Conservation (phyloP, 306 rosid genomes). For the Betula pendula region DNA sequence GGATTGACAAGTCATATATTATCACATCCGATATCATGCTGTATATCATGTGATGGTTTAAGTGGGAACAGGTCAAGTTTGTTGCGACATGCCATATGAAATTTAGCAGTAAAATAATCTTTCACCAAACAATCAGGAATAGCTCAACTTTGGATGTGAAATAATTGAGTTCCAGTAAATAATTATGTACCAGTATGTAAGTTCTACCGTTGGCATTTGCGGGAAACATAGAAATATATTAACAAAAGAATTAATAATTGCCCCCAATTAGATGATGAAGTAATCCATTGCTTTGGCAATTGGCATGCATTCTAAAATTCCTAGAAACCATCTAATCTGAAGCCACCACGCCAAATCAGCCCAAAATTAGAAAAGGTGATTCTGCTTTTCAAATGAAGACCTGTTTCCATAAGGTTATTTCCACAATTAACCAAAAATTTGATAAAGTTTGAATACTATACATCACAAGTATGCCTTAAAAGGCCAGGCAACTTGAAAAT, state of each 20-base stretch:
- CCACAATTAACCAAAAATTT: background rate
- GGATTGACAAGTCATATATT: background rate
- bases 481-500: background rate
- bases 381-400: background rate
- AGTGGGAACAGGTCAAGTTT: background rate
- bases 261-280: background rate
- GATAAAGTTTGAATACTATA: background rate
- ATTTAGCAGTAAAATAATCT: background rate
- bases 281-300: background rate
- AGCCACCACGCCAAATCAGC: background rate
- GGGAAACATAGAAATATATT: background rate
- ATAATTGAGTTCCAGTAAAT: background rate
- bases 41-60: background rate
- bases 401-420: background rate
- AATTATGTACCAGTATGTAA: background rate
- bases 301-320: background rate
- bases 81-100: background rate
- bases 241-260: background rate
- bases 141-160: background rate
- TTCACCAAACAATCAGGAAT: background rate
- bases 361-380: background rate
- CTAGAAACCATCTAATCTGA: background rate
- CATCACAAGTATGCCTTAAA: background rate
- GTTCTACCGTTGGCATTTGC: background rate
- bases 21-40: background rate